Evolutionary conservation across 352 stramenopile genomes (phyloP).

Genomic region (Phytophthora pluvialis): DNA sequence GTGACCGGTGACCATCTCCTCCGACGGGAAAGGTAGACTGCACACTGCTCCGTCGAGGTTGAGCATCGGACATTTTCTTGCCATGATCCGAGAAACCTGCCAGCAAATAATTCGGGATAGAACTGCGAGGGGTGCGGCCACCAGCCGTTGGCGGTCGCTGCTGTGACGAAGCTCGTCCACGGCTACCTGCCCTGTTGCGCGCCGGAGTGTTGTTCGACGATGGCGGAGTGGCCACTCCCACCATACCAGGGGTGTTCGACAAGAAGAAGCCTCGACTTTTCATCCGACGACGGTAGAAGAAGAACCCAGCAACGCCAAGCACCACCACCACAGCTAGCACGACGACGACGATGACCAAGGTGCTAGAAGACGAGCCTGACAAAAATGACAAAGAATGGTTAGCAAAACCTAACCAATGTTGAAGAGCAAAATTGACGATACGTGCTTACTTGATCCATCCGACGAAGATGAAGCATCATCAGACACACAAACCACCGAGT

Average conservation of each 20-base stretch:
- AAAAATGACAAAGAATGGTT: slow-evolving; percentile 5
- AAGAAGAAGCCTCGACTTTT: slow-evolving; percentile 47
- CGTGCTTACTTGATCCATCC: slow-evolving; percentile 30
- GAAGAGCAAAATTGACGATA: background rate
- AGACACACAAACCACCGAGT: slow-evolving; percentile 62
- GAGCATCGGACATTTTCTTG: slow-evolving; percentile 44
- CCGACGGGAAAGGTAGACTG: slow-evolving; percentile 34
- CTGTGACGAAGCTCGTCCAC: slow-evolving; percentile 39
- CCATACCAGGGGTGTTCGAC: slow-evolving; percentile 42
- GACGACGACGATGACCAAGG: slow-evolving; percentile 62
- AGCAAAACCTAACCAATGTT: background rate
- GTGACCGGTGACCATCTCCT: slow-evolving; percentile 20
- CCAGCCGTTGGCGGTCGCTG: slow-evolving; percentile 32
- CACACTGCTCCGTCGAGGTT: slow-evolving; percentile 40
- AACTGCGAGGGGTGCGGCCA: slow-evolving; percentile 34
- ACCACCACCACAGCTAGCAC: slow-evolving; percentile 56
- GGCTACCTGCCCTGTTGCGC: slow-evolving; percentile 35
- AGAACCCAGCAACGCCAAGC: slow-evolving; percentile 51
- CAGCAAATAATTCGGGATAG: slow-evolving; percentile 41
- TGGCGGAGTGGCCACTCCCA: slow-evolving; percentile 39
- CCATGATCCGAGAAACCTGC: slow-evolving; percentile 39
- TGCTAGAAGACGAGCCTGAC: slow-evolving; percentile 42
- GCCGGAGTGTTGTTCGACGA: slow-evolving; percentile 38
- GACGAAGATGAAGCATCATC: slow-evolving; percentile 19
- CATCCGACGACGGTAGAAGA: slow-evolving; percentile 57